Base-by-base conservation (phyloP, 352 stramenopile species). In the Thalassiosira pacifica region DNA sequence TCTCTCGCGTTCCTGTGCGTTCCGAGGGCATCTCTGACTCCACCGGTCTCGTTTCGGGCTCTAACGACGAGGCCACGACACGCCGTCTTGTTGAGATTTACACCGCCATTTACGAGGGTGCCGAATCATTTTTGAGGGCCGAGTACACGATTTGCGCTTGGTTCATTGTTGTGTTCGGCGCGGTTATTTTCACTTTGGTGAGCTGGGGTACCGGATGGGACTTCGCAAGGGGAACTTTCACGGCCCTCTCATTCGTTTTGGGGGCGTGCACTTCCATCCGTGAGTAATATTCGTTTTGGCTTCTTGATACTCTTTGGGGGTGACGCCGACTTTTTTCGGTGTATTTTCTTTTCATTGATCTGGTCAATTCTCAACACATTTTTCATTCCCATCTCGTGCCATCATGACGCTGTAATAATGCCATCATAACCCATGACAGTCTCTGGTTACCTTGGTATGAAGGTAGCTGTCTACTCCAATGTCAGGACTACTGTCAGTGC, bases 361-460 rank as follows among this genome's bases (percentile, higher is more conserved):
- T 53, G 29, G 10, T 24, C 69, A 42, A n/a, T n/a, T n/a, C n/a
- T n/a, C n/a, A n/a, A n/a, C n/a, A n/a, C n/a, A n/a, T n/a, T n/a
- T n/a, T n/a, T n/a, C n/a, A n/a, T n/a, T n/a, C n/a, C n/a, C n/a
- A n/a, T n/a, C n/a, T n/a, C n/a, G n/a, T n/a, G n/a, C n/a, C n/a
- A n/a, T n/a, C n/a, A n/a, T n/a, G n/a, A n/a, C n/a, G n/a, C n/a
- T n/a, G n/a, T n/a, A n/a, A n/a, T n/a, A n/a, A n/a, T n/a, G n/a
- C n/a, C n/a, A n/a, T n/a, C n/a, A n/a, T n/a, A n/a, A n/a, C n/a
- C 27, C n/a, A 48, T 8, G 45, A 45, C 18, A 68, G 91, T 97
- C 29, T 97, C 96, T 61, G 98, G 98, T 76, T 99, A 99, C 93
- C 96, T 99, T 87, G 98, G 98, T 74, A 99, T 99, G 98, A 99